Evolutionary conservation across 441 rosid species (phyloP).

Genomic region (Erodium chrysanthum): DNA sequence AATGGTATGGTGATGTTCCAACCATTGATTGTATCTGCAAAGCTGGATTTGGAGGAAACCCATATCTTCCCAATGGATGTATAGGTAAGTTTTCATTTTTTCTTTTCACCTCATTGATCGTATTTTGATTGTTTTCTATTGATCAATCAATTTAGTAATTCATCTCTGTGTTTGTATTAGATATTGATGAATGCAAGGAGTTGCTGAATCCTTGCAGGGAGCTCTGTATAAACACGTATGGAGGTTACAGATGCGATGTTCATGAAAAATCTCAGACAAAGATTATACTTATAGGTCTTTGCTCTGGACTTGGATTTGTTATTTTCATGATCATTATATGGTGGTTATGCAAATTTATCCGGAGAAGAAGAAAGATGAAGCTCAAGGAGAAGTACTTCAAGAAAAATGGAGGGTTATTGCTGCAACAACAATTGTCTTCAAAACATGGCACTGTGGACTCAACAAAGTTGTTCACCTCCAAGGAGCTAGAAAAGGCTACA

Average conservation of each 20-base stretch:
- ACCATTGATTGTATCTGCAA: slow-evolving; percentile 1
- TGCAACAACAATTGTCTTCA: neutral
- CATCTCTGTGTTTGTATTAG: neutral
- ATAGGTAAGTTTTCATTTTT: neutral
- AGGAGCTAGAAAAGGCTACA: neutral
- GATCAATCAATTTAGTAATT: neutral
- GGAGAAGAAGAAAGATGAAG: neutral
- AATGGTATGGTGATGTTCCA: slow-evolving; percentile 6
- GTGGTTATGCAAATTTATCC: neutral
- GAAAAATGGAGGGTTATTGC: neutral
- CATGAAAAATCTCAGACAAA: neutral
- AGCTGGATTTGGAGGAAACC: slow-evolving; percentile 2
- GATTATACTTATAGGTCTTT: neutral
- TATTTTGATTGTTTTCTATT: too few species aligned
- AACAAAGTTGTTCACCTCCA: neutral
- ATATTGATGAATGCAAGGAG: neutral
- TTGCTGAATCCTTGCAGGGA: neutral
- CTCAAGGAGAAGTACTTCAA: neutral
- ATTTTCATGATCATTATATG: neutral
- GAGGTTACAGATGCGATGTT: neutral
- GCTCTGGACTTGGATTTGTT: neutral
- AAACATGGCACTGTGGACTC: neutral
- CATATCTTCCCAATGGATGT: slow-evolving; percentile 1
- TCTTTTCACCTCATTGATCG: neutral
- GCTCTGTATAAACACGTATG: neutral